Evolutionary conservation across 768 basidiomycete species (phyloP).

Genomic region (Artomyces pyxidatus): DNA sequence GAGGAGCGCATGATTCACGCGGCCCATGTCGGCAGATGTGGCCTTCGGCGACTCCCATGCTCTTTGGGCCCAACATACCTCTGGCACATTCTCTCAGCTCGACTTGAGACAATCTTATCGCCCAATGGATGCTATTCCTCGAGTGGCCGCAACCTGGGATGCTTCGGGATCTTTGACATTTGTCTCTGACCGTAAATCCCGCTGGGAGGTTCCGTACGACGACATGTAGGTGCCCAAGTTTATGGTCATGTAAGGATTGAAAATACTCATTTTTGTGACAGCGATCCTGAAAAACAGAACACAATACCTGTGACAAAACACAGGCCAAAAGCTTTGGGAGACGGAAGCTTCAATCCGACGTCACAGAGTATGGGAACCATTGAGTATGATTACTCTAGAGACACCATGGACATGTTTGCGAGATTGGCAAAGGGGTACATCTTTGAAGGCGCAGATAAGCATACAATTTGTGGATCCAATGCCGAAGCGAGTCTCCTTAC

Average conservation of each 20-base stretch:
- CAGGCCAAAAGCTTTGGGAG: slow-evolving; percentile 60
- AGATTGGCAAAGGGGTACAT: slow-evolving; percentile 59
- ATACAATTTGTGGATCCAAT: slow-evolving; percentile 48
- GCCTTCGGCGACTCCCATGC: slow-evolving; percentile 63
- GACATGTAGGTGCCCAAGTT: slow-evolving; percentile 46
- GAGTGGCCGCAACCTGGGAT: slow-evolving; percentile 60
- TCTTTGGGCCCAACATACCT: slow-evolving; percentile 65
- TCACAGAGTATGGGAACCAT: slow-evolving; percentile 55
- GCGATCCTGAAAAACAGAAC: slow-evolving; percentile 25
- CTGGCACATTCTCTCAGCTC: slow-evolving; percentile 72
- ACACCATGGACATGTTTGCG: slow-evolving; percentile 43
- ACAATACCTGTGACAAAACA: slow-evolving; percentile 21
- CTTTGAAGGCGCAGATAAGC: slow-evolving; percentile 40
- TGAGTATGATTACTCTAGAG: slow-evolving; percentile 25
- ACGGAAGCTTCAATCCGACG: slow-evolving; percentile 39
- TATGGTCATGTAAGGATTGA: background rate
- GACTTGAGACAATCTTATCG: slow-evolving; percentile 59
- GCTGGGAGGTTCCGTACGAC: slow-evolving; percentile 72
- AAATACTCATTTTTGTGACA: slow-evolving; percentile 19
- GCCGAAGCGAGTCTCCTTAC: slow-evolving; percentile 36
- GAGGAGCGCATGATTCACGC: background rate
- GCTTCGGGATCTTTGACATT: slow-evolving; percentile 58
- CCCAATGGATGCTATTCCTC: slow-evolving; percentile 61
- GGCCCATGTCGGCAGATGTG: slow-evolving; percentile 38
- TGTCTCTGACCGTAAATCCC: slow-evolving; percentile 42